phyloP scores from a whole-genome alignment of 176 grass and related monocot genomes.

The Calamus simplicifolius region DNA sequence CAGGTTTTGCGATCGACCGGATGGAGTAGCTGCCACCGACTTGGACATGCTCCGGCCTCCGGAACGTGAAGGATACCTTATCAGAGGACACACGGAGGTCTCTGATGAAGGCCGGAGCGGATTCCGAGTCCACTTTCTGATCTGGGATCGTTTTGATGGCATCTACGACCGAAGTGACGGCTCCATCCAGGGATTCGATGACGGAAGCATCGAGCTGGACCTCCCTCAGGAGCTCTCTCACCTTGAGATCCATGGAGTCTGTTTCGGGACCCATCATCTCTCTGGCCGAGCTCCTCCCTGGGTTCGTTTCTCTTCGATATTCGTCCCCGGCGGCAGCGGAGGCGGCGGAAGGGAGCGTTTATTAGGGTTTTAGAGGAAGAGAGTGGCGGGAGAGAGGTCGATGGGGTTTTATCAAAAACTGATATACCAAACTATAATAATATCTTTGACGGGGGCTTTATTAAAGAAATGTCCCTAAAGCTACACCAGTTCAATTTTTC shows the following conservation, averaged over 20 bases:
- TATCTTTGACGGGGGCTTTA: too few relatives aligned
- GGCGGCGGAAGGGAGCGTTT: too few relatives aligned
- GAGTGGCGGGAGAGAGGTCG: too few relatives aligned
- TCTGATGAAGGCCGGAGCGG: constrained; percentile 42
- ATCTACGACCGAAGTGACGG: constrained; percentile 37
- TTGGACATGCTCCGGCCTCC: constrained; percentile 40
- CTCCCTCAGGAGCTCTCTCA: constrained; percentile 46
- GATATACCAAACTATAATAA: too few relatives aligned
- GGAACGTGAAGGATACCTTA: constrained; percentile 59
- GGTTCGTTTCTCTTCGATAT: too few relatives aligned
- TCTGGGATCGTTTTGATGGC: constrained; percentile 41
- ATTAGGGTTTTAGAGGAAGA: too few relatives aligned
- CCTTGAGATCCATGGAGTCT: constrained; percentile 43
- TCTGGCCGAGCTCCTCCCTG: too few relatives aligned
- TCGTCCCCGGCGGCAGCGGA: too few relatives aligned
- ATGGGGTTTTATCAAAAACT: too few relatives aligned
- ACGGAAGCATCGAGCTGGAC: constrained; percentile 28
- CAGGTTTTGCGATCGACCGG: constrained; percentile 49
- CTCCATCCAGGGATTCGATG: constrained; percentile 24
- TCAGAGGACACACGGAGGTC: constrained; percentile 39
- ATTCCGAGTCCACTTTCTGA: constrained; percentile 33
- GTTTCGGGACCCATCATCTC: background rate
- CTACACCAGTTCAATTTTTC: too few relatives aligned
- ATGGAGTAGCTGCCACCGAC: constrained; percentile 56
- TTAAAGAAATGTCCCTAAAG: too few relatives aligned